A percentile compares a stretch with the other conserved stretches of the same genome.
Conservation (phyloP, 257 asterid genomes). For the Catharanthus roseus region DNA sequence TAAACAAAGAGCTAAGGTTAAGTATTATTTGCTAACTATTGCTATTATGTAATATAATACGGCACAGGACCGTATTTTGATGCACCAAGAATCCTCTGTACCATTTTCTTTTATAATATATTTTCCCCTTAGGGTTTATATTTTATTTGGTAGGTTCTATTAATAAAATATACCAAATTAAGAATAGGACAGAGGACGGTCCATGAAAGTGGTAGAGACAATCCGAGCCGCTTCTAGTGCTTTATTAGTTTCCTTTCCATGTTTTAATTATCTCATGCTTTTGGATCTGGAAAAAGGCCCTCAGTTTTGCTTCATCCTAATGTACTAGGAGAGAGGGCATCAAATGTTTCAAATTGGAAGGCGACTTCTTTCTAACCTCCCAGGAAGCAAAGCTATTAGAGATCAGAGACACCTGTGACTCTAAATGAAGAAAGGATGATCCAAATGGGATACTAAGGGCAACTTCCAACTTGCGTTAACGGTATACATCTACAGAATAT, state of each 20-base stretch:
- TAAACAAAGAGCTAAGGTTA: too few species aligned
- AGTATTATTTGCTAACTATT: too few species aligned
- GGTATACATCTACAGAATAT: not conserved
- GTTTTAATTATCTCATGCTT: not conserved
- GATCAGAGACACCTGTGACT: not conserved
- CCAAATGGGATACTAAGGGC: not conserved
- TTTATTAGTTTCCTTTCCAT: not conserved
- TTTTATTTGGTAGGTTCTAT: too few species aligned
- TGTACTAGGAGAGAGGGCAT: not conserved
- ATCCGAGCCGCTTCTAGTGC: not conserved
- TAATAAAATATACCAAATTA: too few species aligned
- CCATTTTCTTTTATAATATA: too few species aligned
- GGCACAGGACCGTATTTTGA: too few species aligned
- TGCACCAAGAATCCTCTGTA: too few species aligned
- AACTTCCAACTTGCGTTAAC: not conserved
- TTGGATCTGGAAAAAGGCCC: not conserved
- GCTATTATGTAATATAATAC: too few species aligned
- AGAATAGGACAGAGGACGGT: too few species aligned
- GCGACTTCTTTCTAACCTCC: not conserved
- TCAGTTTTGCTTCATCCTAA: not conserved
- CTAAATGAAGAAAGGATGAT: not conserved
- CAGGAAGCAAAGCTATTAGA: not conserved
- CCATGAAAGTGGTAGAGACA: too few species aligned
- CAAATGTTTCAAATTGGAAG: not conserved
- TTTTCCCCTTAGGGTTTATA: too few species aligned